These are phyloP conservation scores for Starmera dryadoides DNA, from an alignment of 805 yeast species.

Conservation along the genomic window DNA sequence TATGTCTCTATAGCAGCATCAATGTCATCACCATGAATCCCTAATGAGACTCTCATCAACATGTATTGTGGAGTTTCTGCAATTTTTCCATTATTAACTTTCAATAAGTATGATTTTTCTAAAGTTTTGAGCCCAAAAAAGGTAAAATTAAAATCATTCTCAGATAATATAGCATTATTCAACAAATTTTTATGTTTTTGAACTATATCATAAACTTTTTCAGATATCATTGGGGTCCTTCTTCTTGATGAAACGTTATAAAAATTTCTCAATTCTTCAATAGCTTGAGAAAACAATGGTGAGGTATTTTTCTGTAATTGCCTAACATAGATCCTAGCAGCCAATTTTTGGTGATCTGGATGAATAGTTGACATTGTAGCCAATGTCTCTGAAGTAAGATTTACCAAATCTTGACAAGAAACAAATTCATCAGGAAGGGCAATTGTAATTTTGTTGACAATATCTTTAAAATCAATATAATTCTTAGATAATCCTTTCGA, in stretches of 20 bases:
- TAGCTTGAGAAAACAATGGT: conserved; percentile 71
- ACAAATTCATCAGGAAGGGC: conserved; percentile 96
- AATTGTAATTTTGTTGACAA: conserved; percentile 82
- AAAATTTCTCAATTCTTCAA: conserved; percentile 65
- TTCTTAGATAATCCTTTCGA: conserved; percentile 83
- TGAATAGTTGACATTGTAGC: conserved; percentile 97
- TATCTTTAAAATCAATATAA: conserved; percentile 85
- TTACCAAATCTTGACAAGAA: conserved; percentile 75
- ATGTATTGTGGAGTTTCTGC: conserved; percentile 91
- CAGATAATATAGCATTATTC: conserved; percentile 65
- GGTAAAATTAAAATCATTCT: conserved; percentile 70
- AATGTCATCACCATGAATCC: conserved; percentile 73
- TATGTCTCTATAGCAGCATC: conserved; percentile 74
- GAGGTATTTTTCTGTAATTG: conserved; percentile 92
- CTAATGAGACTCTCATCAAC: conserved; percentile 87
- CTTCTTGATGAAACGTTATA: conserved; percentile 71
- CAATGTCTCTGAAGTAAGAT: conserved; percentile 89
- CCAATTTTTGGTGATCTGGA: conserved; percentile 91
- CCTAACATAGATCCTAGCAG: conserved; percentile 94
- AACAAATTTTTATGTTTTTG: conserved; percentile 55
- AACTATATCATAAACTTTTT: conserved; percentile 57
- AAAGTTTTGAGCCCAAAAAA: conserved; percentile 90
- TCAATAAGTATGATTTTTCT: conserved; percentile 76
- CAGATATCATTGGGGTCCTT: conserved; percentile 55
- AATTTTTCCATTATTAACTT: conserved; percentile 46